Evolutionary conservation across 2,329 filamentous ascomycete genomes (phyloP).

Genomic region (Blastomyces gilchristii): DNA sequence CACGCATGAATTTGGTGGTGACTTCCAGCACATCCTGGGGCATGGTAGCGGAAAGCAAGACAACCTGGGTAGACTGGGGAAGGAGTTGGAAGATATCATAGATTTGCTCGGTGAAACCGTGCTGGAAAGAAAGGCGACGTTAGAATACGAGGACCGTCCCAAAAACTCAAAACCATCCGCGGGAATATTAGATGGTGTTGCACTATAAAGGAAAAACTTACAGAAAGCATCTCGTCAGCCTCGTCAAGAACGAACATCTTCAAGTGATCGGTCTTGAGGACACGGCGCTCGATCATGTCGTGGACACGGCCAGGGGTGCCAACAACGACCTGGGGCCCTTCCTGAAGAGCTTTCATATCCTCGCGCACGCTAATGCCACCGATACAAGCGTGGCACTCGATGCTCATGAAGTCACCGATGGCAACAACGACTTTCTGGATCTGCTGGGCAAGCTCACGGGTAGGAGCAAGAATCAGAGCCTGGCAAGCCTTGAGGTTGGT

Average conservation of each 20-base stretch:
- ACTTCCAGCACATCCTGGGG: slow-evolving; percentile 98
- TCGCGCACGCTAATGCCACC: slow-evolving; percentile 96
- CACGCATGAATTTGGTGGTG: slow-evolving; percentile 99
- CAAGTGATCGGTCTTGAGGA: slow-evolving; percentile 94
- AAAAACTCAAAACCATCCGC: not conserved
- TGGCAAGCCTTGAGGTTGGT: slow-evolving; percentile 90
- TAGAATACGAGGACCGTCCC: not conserved
- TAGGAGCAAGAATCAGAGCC: slow-evolving; percentile 94
- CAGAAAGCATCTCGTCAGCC: slow-evolving; percentile 87
- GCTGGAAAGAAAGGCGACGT: slow-evolving; percentile 31
- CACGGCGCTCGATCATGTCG: slow-evolving; percentile 98
- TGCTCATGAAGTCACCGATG: slow-evolving; percentile 98
- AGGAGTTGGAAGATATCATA: slow-evolving; percentile 99
- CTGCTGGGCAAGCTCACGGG: slow-evolving; percentile 96
- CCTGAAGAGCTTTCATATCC: slow-evolving; percentile 94
- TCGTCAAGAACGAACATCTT: slow-evolving; percentile 99
- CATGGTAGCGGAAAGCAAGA: slow-evolving; percentile 96
- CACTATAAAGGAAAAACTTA: slow-evolving; percentile 17
- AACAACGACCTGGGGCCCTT: slow-evolving; percentile 93
- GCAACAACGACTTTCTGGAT: slow-evolving; percentile 99
- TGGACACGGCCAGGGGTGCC: slow-evolving; percentile 97
- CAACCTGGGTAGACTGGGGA: slow-evolving; percentile 94
- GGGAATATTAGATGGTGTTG: not conserved
- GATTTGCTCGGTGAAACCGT: slow-evolving; percentile 99
- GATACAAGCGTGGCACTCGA: slow-evolving; percentile 98